Evolutionary conservation across 805 yeast genomes (phyloP), one percentile per base, ranked within the genome.

Genomic region (Pichia gijzeniarum): DNA sequence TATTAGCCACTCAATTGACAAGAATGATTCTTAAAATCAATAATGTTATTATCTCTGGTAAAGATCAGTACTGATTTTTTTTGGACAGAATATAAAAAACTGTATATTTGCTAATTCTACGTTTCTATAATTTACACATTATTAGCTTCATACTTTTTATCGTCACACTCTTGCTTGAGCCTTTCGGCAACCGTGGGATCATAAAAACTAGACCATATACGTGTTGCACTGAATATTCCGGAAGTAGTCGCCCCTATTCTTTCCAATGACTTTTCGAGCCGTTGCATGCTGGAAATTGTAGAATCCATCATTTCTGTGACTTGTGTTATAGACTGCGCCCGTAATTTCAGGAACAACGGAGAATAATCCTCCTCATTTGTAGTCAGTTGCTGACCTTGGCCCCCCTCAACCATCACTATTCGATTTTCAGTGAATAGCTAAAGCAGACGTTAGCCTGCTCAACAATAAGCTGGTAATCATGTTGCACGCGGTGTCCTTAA

Each of bases 11-110:
- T 13, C 99, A 93, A 70, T 76, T 93, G 63, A 89, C 97, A 47
- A 80, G 99, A 71, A 93, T 93, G 99, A 89, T 93, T 52, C 76
- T 93, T 62, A 93, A 93, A 74, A 93, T 93, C 63, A 95, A 93
- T 67, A 91, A 91, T 65, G 99, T 93, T 48, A 93, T 93, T 59
- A 82, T 91, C 55, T 85, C 64, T 39, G 67, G 66, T 33, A 56
- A 60, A 44, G 61, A 55, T 38, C 61, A 62, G 41, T 61, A 59
- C 30, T 62, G 51, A 43, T 40, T 25, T 19, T 20, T 47, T 31
- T 22, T 25, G 12, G 25, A 27, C 16, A 18, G 20, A 17, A 18
- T 5, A 33, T 33, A 33, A 38, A 38, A 20, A 14, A 33, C 39
- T 40, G 32, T 44, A 35, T 25, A 35, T 40, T 18, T 38, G 21